Conservation (phyloP, 2,329 filamentous ascomycete species). For the Aspergillus luchuensis region DNA sequence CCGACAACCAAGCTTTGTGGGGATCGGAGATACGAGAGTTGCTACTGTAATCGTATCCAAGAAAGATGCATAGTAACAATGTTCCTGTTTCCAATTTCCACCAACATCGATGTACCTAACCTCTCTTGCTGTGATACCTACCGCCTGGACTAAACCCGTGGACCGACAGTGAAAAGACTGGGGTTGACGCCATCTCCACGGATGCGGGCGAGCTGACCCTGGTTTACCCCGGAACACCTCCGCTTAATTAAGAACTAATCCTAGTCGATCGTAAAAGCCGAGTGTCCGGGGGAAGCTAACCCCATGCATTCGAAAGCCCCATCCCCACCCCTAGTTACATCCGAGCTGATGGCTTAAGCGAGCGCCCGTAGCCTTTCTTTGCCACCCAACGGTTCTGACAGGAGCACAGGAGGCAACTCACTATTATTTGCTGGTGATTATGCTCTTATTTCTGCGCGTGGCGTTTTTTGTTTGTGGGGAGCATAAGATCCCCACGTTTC, state of each 20-base stretch:
- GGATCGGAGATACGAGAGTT: not conserved
- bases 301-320: not conserved
- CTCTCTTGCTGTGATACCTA: not conserved
- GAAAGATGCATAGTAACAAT: too few relatives aligned
- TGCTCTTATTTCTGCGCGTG: not conserved
- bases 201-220: not conserved
- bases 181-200: not conserved
- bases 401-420: not conserved
- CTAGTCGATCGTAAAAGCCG: conserved; percentile 3
- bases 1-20: conserved; percentile 2
- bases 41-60: not conserved
- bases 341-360: not conserved
- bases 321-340: not conserved
- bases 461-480: conserved; percentile 3
- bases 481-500: not conserved
- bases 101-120: too few relatives aligned
- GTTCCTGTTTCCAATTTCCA: too few relatives aligned
- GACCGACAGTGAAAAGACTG: not conserved
- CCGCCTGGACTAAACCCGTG: not conserved
- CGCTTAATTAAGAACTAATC: not conserved
- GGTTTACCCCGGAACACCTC: not conserved
- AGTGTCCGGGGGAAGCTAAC: conserved; percentile 6
- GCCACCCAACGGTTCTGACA: conserved; percentile 1
- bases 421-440: not conserved
- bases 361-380: not conserved